Evolutionary conservation across 352 stramenopile genomes (phyloP), one percentile per base, ranked within the genome.

Genomic region (Globisporangium paroecandrum): DNA sequence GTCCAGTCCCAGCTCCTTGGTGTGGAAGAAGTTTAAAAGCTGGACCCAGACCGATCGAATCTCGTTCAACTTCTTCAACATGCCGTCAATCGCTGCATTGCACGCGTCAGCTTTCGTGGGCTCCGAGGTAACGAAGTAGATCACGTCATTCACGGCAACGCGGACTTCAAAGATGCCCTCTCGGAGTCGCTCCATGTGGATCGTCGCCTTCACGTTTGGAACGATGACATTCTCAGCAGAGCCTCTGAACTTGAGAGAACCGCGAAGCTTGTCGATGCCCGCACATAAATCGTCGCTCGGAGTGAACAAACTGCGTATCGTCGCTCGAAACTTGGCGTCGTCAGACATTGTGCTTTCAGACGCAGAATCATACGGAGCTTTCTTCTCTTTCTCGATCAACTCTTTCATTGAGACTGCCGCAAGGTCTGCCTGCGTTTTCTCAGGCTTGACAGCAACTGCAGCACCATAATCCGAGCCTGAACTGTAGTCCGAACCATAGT

Each of bases 291-390:
- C 78, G 68, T 94, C 83, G 43, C 65, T 58, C 38, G 77, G 75
- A 15, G 84, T 94, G 62, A 94, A 93, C 2, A 94, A 68, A 76
- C 87, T 92, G 38, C 87, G 80, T 36, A 94, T 87, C 27, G 79
- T 71, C 7, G 87, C 87, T 8, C 87, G 83, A 41, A 91, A 89
- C 65, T 71, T 79, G 2, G 76, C 77, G 47, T 91, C 85, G 64
- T 91, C 79, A 0, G 79, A 69, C 1, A 18, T 27, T 22, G 47
- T 58, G 5, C 62, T 75, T 60, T 94, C 87, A 0, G 78, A 85
- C 13, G 72, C 64, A 6, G 89, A 62, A 36, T 81, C 73, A 56
- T 94, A 94, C 1, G 70, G 53, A 13, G 74, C 71, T 1, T 72
- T 66, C 34, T 91, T 66, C 43, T 83, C 69, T 1, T 62, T 69